Evolutionary conservation across 148 eudicot species (phyloP), one percentile per base, ranked within the genome.

Genomic region (Euryodendron excelsum): DNA sequence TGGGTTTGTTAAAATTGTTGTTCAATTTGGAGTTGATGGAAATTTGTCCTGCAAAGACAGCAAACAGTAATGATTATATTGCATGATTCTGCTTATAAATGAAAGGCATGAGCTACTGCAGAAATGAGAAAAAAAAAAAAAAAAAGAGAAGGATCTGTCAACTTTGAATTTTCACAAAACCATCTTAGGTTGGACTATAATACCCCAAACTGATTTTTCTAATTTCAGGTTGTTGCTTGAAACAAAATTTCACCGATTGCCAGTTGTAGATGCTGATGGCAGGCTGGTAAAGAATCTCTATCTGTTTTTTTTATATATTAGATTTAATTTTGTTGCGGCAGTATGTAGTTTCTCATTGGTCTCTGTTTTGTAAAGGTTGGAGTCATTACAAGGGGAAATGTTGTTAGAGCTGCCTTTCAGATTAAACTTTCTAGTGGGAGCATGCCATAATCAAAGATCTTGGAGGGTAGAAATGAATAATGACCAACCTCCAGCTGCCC

Each of bases 341-440:
- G 77, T 23, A 28, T 25, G 44, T 25, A 39, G 34, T 73, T 62
- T 69, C 69, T 81, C 30, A 58, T 79, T 72, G 60, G 13, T 79
- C 33, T 68, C 37, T 79, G 10, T 73, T 60, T 81, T 28, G 58
- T 68, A 71, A 71, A 96, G 99, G 94, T 96, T 79, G 99, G 98
- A 70, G 88, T 96, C 55, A 85, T 96, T 76, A 96, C 99, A 14
- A 89, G 99, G 84, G 99, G 99, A 44, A 84, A 96, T 79, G 92
- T 94, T 67, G 91, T 96, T 77, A 92, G 97, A 86, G 97, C 93
- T 63, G 98, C 99, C 58, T 87, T 96, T 59, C 88, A 93, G 76
- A 93, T 96, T 39, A 91, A 93, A 79, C 95, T 83, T 45, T 90
- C 85, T 30, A 74, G 37, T 36, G 91, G 86, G 84, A 88, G 78